These are phyloP conservation scores for Carpinus fangiana DNA, from an alignment of 306 rosid genomes.

Conservation along the genomic window DNA sequence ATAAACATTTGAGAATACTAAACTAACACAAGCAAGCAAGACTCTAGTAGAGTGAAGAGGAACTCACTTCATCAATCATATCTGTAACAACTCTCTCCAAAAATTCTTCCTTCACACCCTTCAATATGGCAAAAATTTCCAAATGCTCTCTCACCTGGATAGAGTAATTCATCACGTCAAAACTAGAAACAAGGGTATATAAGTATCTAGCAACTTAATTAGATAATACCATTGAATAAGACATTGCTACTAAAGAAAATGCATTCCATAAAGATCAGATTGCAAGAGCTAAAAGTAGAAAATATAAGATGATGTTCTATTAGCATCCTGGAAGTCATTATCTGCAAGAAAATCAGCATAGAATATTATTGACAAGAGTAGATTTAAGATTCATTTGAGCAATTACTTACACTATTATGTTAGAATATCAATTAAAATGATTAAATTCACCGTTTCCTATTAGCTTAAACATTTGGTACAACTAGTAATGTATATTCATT, in stretches of 20 bases:
- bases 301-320: background rate
- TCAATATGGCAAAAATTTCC: slow-evolving; percentile 80
- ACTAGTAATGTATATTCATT: background rate
- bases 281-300: background rate
- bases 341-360: background rate
- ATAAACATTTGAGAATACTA: background rate
- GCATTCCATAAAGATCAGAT: background rate
- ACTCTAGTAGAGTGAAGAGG: background rate
- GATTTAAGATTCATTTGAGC: background rate
- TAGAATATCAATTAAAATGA: too few species aligned
- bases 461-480: background rate
- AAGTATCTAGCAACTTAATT: slow-evolving; percentile 9
- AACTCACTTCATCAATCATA: slow-evolving; percentile 92
- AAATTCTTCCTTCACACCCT: slow-evolving; percentile 80
- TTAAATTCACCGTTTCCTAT: background rate
- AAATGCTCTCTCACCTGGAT: slow-evolving; percentile 90
- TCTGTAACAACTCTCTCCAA: slow-evolving; percentile 56
- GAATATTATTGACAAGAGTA: background rate
- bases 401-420: background rate
- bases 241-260: background rate
- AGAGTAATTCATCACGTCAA: slow-evolving; percentile 21
- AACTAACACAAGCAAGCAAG: slow-evolving; percentile 9
- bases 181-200: slow-evolving; percentile 16
- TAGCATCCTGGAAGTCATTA: background rate
- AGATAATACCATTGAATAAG: background rate